phyloP scores from a whole-genome alignment of 768 basidiomycete species.

The Obba rivulosa region DNA sequence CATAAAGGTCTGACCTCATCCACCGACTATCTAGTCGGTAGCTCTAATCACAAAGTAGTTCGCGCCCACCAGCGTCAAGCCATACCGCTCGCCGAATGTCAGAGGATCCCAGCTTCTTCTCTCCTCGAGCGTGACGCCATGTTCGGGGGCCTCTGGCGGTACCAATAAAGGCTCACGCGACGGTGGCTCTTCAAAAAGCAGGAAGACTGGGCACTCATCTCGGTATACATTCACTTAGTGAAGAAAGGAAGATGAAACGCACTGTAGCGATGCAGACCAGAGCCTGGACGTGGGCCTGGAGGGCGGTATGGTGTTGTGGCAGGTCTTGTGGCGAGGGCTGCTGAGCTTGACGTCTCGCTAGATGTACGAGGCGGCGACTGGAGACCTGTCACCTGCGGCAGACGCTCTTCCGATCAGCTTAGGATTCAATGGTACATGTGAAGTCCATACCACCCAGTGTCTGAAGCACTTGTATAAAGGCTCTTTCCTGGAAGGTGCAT shows the following conservation, averaged over 20 bases:
- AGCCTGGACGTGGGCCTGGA: slow-evolving; percentile 49
- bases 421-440: slow-evolving; percentile 21
- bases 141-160: slow-evolving; percentile 40
- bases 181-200: slow-evolving; percentile 56
- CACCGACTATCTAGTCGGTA: no score
- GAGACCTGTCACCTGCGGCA: slow-evolving; percentile 31
- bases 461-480: slow-evolving; percentile 22
- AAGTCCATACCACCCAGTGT: slow-evolving; percentile 25
- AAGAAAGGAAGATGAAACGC: slow-evolving; percentile 9
- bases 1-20: no score
- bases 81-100: slow-evolving; percentile 44
- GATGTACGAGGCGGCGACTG: slow-evolving; percentile 28
- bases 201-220: slow-evolving; percentile 34
- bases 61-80: slow-evolving; percentile 52
- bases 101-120: slow-evolving; percentile 52
- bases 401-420: background rate
- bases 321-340: slow-evolving; percentile 37
- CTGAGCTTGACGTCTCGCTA: slow-evolving; percentile 27
- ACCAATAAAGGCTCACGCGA: slow-evolving; percentile 30
- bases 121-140: slow-evolving; percentile 36
- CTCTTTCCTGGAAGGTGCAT: slow-evolving; percentile 24
- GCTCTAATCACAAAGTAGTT: slow-evolving; percentile 39
- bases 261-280: slow-evolving; percentile 58
- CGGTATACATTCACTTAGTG: slow-evolving; percentile 3
- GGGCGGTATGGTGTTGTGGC: slow-evolving; percentile 52